Percentiles rank a stretch among this genome's conserved stretches.
These are phyloP conservation scores for Russula brevipes DNA, from an alignment of 768 basidiomycete genomes.

Conservation along the genomic window DNA sequence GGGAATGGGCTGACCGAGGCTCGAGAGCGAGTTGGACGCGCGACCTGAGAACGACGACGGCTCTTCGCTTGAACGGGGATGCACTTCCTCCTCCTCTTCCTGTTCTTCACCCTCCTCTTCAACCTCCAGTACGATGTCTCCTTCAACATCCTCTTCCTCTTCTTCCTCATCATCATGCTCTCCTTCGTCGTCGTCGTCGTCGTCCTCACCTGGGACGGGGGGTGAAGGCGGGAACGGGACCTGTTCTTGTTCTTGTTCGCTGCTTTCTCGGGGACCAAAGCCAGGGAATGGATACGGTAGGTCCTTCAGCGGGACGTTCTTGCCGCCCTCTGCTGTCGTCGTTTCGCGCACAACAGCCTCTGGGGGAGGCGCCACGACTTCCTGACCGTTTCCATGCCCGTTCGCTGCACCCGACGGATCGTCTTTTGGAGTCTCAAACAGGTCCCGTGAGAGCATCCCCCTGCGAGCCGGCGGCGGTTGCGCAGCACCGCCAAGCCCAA, in stretches of 20 bases:
- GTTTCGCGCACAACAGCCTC: conserved; percentile 34
- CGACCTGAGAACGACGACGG: conserved; percentile 58
- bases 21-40: conserved; percentile 60
- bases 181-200: conserved; percentile 25
- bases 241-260: conserved; percentile 53
- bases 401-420: conserved; percentile 27
- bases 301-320: conserved; percentile 46
- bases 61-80: conserved; percentile 37
- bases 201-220: conserved; percentile 36
- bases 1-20: conserved; percentile 69
- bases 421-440: conserved; percentile 53
- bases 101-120: conserved; percentile 39
- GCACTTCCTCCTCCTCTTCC: conserved; percentile 30
- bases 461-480: conserved; percentile 50
- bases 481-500: conserved; percentile 40
- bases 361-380: conserved; percentile 31
- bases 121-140: conserved; percentile 34
- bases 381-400: conserved; percentile 15
- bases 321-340: conserved; percentile 37
- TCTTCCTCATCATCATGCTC: conserved; percentile 28
- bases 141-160: conserved; percentile 26
- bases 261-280: conserved; percentile 47
- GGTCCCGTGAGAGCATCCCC: conserved; percentile 54
- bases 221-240: conserved; percentile 76
- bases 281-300: conserved; percentile 70